These are phyloP conservation scores for Nakazawaea siamensis DNA, from an alignment of 805 yeast genomes.

Conservation along the genomic window DNA sequence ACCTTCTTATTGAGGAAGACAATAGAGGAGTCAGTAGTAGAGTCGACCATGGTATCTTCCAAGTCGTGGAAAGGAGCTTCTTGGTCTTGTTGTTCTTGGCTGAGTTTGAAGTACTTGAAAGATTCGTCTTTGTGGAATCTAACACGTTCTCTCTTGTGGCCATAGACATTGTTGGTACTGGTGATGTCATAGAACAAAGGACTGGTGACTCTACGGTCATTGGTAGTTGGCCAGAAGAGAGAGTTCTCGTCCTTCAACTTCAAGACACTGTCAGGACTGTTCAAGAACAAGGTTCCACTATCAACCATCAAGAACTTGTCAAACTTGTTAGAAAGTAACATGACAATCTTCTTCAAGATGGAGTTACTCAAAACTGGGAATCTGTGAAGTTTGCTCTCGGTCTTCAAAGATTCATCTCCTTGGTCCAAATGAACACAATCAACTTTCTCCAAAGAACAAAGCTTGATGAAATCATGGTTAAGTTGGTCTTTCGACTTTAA, in stretches of 20 bases:
- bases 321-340: constrained; percentile 2
- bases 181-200: constrained; percentile 7
- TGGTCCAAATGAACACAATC: constrained; percentile 2
- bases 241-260: constrained; percentile 1
- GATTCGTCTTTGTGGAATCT: constrained; percentile 9
- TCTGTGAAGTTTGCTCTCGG: no score
- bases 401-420: neutral
- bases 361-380: constrained; percentile 3
- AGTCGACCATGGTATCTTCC: constrained; percentile 9
- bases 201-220: constrained; percentile 6
- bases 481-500: neutral
- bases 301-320: constrained; percentile 4
- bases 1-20: constrained; percentile 7
- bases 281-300: constrained; percentile 6
- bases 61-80: constrained; percentile 7
- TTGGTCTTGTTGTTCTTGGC: neutral
- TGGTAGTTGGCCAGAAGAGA: constrained; percentile 5
- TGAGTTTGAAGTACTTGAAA: constrained; percentile 5
- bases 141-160: constrained; percentile 4
- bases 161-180: constrained; percentile 4
- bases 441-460: constrained; percentile 4
- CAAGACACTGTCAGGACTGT: neutral
- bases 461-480: constrained; percentile 3
- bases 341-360: constrained; percentile 2
- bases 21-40: constrained; percentile 9